phyloP scores from a whole-genome alignment of 176 grass and related monocot species.

The Rhynchospora tenuis region DNA sequence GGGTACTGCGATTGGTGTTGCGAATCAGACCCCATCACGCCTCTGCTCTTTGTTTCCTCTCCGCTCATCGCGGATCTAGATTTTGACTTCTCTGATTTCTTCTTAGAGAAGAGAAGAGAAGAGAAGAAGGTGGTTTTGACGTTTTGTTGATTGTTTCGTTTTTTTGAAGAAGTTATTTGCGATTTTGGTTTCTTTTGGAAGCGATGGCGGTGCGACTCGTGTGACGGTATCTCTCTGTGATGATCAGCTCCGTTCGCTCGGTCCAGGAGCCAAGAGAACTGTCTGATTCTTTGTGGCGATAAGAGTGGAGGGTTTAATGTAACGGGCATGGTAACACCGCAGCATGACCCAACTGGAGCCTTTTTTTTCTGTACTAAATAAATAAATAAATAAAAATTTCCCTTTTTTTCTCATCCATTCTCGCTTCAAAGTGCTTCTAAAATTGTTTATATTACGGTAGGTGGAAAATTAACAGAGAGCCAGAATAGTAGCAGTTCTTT shows the following conservation, averaged over 20 bases:
- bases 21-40: neutral
- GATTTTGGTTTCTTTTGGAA: neutral
- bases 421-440: too few species aligned
- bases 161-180: neutral
- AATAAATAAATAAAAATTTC: too few species aligned
- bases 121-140: neutral
- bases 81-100: slow-evolving; percentile 6
- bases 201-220: neutral
- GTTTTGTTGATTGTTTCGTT: neutral
- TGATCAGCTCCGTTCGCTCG: neutral
- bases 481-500: too few species aligned
- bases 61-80: slow-evolving; percentile 11
- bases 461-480: too few species aligned
- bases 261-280: neutral
- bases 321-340: neutral
- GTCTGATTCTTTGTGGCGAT: neutral
- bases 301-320: neutral
- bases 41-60: slow-evolving; percentile 17
- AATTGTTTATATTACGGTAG: too few species aligned
- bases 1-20: neutral
- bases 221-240: neutral
- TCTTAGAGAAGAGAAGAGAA: neutral
- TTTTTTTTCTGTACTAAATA: too few species aligned
- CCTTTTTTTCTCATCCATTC: too few species aligned
- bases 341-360: too few species aligned